Conservation (phyloP, 176 grass and related monocot species). For the Puccinellia tenuiflora region DNA sequence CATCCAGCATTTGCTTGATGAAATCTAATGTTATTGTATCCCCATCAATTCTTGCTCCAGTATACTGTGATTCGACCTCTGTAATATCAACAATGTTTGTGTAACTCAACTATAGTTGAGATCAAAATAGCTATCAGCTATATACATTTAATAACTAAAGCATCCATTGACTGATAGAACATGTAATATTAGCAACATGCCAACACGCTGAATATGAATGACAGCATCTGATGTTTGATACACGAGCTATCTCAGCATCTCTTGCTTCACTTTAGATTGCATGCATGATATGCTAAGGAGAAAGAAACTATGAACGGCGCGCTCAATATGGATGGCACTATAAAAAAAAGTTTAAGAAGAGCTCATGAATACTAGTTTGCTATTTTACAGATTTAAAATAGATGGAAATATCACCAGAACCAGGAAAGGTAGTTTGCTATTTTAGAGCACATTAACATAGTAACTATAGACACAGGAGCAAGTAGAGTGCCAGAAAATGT, state of each 20-base stretch:
- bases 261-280: not conserved
- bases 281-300: not conserved
- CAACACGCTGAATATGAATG: not conserved
- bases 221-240: not conserved
- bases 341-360: not conserved
- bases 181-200: too few relatives aligned
- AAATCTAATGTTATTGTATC: constrained; percentile 66
- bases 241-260: not conserved
- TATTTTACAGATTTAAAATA: too few relatives aligned
- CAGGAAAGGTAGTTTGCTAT: not conserved
- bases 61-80: constrained; percentile 68
- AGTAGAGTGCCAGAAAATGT: not conserved
- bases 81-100: constrained; percentile 1
- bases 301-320: not conserved
- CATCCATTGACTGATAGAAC: not conserved
- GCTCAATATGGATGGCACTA: not conserved
- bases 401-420: not conserved
- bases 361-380: not conserved
- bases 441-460: not conserved
- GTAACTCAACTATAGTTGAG: not conserved
- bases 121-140: not conserved
- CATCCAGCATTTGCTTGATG: constrained; percentile 72
- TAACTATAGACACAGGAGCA: not conserved
- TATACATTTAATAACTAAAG: not conserved
- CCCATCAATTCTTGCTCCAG: constrained; percentile 70